These are phyloP conservation scores for Tetratostichococcus sp. DNA, from an alignment of 139 green algal species.

Conservation along the genomic window DNA sequence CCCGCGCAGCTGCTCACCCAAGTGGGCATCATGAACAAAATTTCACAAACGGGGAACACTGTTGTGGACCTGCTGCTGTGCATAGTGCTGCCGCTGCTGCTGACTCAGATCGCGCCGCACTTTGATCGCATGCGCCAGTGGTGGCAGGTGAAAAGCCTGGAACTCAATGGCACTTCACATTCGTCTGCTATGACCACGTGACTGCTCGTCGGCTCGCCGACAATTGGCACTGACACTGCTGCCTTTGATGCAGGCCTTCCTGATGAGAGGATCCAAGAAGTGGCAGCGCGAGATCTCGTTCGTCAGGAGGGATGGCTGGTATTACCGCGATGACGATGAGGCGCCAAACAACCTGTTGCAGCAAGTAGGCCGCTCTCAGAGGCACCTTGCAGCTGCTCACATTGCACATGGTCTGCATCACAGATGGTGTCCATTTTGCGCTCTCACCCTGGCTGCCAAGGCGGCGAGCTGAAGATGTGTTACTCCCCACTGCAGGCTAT, in stretches of 20 bases:
- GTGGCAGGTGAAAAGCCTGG: slow-evolving; percentile 1
- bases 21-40: background rate
- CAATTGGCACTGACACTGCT: too few species aligned
- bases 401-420: too few species aligned
- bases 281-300: background rate
- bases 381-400: background rate
- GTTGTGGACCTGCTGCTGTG: background rate
- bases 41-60: background rate
- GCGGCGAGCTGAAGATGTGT: too few species aligned
- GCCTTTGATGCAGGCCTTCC: too few species aligned
- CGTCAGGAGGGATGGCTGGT: background rate
- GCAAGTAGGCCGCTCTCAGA: background rate
- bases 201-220: too few species aligned
- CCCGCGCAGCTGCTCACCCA: background rate
- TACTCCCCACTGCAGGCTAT: background rate
- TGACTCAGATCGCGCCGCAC: background rate
- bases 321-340: background rate
- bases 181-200: too few species aligned
- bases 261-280: background rate
- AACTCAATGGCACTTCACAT: too few species aligned
- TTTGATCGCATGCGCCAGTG: background rate
- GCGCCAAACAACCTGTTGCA: background rate
- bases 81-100: background rate
- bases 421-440: too few species aligned
- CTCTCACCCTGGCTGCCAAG: too few species aligned